Evolutionary conservation across 768 basidiomycete species (phyloP), one percentile per base, ranked within the genome.

Genomic region (Leccinum variicolor): DNA sequence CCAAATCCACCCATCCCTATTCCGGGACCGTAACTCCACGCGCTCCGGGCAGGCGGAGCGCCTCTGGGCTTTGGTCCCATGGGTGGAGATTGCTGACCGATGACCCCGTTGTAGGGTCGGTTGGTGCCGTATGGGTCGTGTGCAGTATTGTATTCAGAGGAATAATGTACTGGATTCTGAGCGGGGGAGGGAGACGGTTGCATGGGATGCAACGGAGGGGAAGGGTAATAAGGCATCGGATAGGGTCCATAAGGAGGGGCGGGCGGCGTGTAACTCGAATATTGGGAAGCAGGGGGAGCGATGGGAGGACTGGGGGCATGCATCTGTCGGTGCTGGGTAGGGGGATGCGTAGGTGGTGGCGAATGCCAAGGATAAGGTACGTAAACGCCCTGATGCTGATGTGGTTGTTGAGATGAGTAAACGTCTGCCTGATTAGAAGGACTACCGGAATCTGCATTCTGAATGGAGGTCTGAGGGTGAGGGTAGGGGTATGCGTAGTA

Each of bases 21-120:
- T 13, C 86, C 86, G 64, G 86, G 82, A 1, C 87, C 87, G 64
- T 83, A 89, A 67, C 81, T 89, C 87, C 88, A 90, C n/a, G 82
- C 73, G 50, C 77, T 72, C 50, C 82, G 74, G 21, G 79, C 72
- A 50, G 79, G 75, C 10, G 78, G 76, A 21, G 76, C 71, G 19
- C 73, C 67, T 53, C 73, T 62, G 4, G 64, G 57, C 33, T 72
- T 73, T 13, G 57, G 55, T n/a, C 57, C 64, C 52, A 66, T 66
- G 34, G 66, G 58, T 13, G 66, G 57, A 29, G 70, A 65, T 49
- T 69, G 73, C 45, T 74, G 75, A 41, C 66, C 69, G 25, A 74
- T 57, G 5, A 63, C 53, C 10, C 74, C 73, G n/a, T 71, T 61
- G 39, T 67, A 73, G 31, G 68, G 53, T 13, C 66, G 71, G 43